These are phyloP conservation scores for Cucumis cinereus DNA, from an alignment of 306 rosid species.

Conservation along the genomic window DNA sequence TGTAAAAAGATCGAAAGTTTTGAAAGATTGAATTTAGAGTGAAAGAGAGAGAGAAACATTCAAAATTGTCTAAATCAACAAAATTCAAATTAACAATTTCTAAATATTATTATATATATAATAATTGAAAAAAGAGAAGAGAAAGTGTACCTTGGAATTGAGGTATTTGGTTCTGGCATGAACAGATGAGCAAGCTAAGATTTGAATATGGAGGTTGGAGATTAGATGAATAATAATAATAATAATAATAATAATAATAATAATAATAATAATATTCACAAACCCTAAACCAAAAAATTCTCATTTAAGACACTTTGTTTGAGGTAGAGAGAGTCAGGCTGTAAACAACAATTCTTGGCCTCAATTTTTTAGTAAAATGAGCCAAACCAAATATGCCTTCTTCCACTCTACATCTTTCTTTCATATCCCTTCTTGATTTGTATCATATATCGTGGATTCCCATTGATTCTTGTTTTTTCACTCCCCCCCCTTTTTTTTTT, in stretches of 20 bases:
- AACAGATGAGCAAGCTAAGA: constrained; percentile 34
- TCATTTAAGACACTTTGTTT: constrained; percentile 38
- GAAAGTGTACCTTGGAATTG: constrained; percentile 52
- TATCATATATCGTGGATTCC: constrained; percentile 24
- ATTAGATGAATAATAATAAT: constrained; percentile 9
- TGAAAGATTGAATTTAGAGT: no score
- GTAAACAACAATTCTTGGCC: not conserved
- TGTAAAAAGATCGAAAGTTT: no score
- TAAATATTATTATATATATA: no score
- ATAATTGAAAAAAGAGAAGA: not conserved
- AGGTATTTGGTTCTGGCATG: constrained; percentile 80
- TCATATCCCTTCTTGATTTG: constrained; percentile 40
- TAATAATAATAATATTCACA: no score
- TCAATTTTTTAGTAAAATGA: constrained; percentile 9
- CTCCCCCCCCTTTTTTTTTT: constrained; percentile 4
- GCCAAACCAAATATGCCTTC: constrained; percentile 31
- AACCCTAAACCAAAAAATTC: constrained; percentile 21
- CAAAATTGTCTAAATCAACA: not conserved
- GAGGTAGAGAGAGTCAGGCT: not conserved
- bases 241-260: no score
- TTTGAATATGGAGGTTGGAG: constrained; percentile 29
- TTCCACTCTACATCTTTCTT: constrained; percentile 18
- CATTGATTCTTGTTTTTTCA: constrained; percentile 1
- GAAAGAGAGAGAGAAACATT: not conserved
- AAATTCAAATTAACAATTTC: no score